phyloP scores from a whole-genome alignment of 176 grass and related monocot genomes.

The Eremochloa ophiuroides region DNA sequence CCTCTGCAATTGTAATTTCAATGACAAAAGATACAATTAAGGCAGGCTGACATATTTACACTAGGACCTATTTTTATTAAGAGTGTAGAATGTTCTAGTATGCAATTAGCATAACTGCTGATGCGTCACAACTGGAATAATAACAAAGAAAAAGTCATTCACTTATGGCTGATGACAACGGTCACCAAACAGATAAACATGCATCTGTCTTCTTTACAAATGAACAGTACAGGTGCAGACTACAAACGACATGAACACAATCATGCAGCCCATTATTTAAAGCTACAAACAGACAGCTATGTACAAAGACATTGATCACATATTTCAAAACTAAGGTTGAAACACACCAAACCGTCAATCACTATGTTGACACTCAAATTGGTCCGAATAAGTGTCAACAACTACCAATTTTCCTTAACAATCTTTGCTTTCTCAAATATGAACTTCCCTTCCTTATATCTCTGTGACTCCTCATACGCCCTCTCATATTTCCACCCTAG shows the following conservation, averaged over 20 bases:
- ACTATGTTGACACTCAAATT: no score
- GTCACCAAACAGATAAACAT: constrained; percentile 1
- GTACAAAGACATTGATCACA: constrained; percentile 31
- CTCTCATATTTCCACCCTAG: no score
- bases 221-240: constrained; percentile 3
- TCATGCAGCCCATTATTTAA: not conserved
- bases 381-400: no score
- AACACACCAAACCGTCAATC: no score
- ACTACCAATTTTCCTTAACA: no score
- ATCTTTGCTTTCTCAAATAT: no score
- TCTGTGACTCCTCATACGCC: no score
- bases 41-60: no score
- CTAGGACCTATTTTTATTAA: not conserved
- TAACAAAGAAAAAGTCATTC: not conserved
- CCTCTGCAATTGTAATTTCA: not conserved
- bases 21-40: no score
- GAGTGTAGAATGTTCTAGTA: not conserved
- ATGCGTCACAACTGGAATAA: not conserved
- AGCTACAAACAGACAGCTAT: constrained; percentile 17
- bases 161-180: constrained; percentile 3
- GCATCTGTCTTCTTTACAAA: constrained; percentile 29
- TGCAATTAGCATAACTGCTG: not conserved
- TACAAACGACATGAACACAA: constrained; percentile 39
- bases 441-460: no score
- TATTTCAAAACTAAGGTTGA: not conserved